Conservation (phyloP, 2,329 filamentous ascomycete species). For the Clarireedia hainanense region DNA sequence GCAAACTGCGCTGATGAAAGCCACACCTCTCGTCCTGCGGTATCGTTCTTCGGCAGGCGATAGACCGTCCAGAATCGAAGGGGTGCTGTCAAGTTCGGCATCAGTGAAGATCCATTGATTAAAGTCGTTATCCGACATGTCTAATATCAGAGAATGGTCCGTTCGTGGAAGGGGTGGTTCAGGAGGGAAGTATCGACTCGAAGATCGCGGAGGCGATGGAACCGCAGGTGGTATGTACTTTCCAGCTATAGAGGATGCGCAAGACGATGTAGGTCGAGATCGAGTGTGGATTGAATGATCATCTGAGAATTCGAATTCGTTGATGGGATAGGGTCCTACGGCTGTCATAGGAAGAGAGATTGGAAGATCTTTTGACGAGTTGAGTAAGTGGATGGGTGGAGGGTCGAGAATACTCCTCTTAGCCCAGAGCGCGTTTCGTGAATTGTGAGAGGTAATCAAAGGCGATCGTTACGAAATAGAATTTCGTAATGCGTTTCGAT, state of each 20-base stretch:
- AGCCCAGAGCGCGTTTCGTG: too few species aligned
- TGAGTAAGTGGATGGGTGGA: too few species aligned
- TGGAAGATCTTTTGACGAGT: neutral
- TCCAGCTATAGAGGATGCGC: constrained; percentile 37
- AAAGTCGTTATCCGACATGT: constrained; percentile 31
- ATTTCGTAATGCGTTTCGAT: too few species aligned
- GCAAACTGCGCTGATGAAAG: constrained; percentile 92
- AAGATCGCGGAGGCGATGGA: constrained; percentile 51
- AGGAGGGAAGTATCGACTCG: constrained; percentile 47
- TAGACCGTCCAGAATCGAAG: constrained; percentile 79
- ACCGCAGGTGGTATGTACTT: constrained; percentile 47
- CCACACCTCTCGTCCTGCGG: constrained; percentile 81
- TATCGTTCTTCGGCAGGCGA: constrained; percentile 68
- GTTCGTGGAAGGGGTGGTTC: constrained; percentile 10
- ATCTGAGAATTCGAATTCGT: constrained; percentile 4
- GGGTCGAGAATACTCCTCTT: too few species aligned
- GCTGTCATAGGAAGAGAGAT: constrained; percentile 7
- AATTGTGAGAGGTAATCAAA: too few species aligned
- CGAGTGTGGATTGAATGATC: constrained; percentile 5
- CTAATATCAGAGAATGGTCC: constrained; percentile 3
- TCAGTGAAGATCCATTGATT: constrained; percentile 86
- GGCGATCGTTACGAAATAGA: too few species aligned
- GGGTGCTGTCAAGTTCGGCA: constrained; percentile 73
- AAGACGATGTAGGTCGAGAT: constrained; percentile 3
- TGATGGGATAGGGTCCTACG: neutral